Conservation (phyloP, 1,284 basidiomycete species). For the Boletus semigastroideus region DNA sequence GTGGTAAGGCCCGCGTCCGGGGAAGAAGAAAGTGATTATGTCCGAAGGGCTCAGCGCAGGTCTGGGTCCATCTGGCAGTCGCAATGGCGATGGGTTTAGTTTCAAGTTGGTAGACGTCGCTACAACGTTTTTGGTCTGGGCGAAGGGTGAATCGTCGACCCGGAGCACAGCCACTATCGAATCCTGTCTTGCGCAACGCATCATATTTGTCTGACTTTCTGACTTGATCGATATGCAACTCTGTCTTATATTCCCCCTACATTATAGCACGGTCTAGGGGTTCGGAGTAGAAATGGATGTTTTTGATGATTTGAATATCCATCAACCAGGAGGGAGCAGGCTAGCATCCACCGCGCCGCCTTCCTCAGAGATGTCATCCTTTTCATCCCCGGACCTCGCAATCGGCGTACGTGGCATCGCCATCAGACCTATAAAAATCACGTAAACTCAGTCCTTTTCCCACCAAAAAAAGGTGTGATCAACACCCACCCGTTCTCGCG, state of each 20-base stretch:
- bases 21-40: no score
- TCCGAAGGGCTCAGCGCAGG: no score
- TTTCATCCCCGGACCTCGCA: constrained; percentile 61
- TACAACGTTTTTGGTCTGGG: no score
- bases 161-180: no score
- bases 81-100: no score
- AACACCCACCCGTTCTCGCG: constrained; percentile 78
- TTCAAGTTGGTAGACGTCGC: no score
- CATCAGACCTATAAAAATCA: constrained; percentile 71
- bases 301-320: no score
- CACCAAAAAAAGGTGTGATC: neutral
- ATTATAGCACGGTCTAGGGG: neutral
- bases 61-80: no score
- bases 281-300: neutral
- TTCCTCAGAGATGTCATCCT: constrained; percentile 48
- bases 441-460: neutral
- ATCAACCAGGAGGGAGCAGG: constrained; percentile 86
- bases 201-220: neutral
- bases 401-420: constrained; percentile 95
- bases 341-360: constrained; percentile 74
- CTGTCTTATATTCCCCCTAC: neutral
- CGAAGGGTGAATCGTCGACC: no score
- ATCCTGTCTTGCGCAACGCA: neutral
- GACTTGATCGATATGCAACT: neutral
- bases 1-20: no score